Conservation (phyloP, 345 rosid genomes). For the Pelargonium nanum region DNA sequence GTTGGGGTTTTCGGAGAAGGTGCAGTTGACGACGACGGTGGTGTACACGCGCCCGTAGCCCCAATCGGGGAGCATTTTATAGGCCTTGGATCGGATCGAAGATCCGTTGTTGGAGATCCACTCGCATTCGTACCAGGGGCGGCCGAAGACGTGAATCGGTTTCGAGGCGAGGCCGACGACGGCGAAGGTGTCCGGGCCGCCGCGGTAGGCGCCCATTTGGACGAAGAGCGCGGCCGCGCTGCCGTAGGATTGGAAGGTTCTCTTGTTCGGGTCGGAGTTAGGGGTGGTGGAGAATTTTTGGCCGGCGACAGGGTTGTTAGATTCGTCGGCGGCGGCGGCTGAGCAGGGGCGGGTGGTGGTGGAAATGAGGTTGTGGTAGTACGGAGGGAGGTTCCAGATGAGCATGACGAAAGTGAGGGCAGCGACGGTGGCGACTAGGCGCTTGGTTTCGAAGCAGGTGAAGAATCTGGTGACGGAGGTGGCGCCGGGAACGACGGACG, state of each 20-base stretch:
- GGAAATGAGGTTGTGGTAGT: constrained; percentile 54
- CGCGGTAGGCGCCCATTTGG: constrained; percentile 83
- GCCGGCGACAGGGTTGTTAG: constrained; percentile 8
- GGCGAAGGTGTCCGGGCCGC: constrained; percentile 58
- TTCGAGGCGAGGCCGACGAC: constrained; percentile 80
- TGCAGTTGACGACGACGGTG: constrained; percentile 67
- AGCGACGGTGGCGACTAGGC: constrained; percentile 48
- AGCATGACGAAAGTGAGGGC: constrained; percentile 60
- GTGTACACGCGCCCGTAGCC: constrained; percentile 86
- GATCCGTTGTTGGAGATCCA: constrained; percentile 61
- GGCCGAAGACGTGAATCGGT: constrained; percentile 57
- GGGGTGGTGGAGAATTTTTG: constrained; percentile 1
- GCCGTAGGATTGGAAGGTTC: constrained; percentile 57
- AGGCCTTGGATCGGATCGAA: constrained; percentile 47
- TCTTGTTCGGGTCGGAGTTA: constrained; percentile 13
- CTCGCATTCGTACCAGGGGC: constrained; percentile 76
- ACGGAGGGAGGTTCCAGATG: constrained; percentile 70
- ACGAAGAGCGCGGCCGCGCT: constrained; percentile 81
- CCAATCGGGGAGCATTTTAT: constrained; percentile 78
- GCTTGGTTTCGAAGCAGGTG: constrained; percentile 52
- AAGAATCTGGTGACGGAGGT: constrained; percentile 27
- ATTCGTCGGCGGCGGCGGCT: constrained; percentile 17
- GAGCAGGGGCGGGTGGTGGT: constrained; percentile 31
- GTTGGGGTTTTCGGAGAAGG: constrained; percentile 49
- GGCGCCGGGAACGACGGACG: constrained; percentile 10